Conservation (phyloP, 495 filamentous ascomycete species). For the Xylaria sp. region DNA sequence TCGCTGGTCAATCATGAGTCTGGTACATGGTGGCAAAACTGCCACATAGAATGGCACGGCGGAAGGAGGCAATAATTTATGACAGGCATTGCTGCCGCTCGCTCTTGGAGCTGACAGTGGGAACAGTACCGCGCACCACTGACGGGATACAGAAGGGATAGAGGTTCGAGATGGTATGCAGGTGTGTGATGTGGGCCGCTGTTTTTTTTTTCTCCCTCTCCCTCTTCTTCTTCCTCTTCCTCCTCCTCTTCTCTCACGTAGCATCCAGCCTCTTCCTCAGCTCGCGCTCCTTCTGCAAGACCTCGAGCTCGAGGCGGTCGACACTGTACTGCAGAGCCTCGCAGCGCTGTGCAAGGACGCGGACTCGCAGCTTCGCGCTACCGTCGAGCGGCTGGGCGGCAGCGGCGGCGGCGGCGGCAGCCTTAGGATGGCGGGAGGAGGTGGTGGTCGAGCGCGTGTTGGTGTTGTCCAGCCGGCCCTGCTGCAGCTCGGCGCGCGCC, state of each 20-base stretch:
- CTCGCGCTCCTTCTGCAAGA: conserved; percentile 59
- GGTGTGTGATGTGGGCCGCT: not conserved
- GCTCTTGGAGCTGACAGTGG: not conserved
- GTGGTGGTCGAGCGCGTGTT: not conserved
- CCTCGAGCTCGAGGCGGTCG: conserved; percentile 58
- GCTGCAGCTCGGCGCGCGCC: conserved; percentile 55
- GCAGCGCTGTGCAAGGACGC: conserved; percentile 47
- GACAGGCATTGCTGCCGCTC: not conserved
- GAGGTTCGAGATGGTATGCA: not conserved
- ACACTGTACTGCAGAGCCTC: conserved; percentile 58
- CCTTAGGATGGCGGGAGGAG: not conserved
- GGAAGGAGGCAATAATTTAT: too few relatives aligned
- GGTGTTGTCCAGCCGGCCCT: conserved; percentile 45
- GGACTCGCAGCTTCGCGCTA: conserved; percentile 43
- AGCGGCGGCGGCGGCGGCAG: not conserved
- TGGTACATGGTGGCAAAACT: not conserved
- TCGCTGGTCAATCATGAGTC: not conserved
- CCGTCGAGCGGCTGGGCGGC: not conserved
- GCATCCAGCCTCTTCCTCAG: conserved; percentile 52
- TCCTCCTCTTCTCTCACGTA: conserved; percentile 19
- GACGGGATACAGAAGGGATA: not conserved
- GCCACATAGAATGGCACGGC: not conserved
- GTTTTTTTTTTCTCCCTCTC: not conserved
- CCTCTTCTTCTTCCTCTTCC: too few relatives aligned
- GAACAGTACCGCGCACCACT: not conserved